Percentiles rank a stretch among this genome's conserved stretches.
Evolutionary conservation across 768 basidiomycete species (phyloP).

Genomic region (Pleurotus djamor): DNA sequence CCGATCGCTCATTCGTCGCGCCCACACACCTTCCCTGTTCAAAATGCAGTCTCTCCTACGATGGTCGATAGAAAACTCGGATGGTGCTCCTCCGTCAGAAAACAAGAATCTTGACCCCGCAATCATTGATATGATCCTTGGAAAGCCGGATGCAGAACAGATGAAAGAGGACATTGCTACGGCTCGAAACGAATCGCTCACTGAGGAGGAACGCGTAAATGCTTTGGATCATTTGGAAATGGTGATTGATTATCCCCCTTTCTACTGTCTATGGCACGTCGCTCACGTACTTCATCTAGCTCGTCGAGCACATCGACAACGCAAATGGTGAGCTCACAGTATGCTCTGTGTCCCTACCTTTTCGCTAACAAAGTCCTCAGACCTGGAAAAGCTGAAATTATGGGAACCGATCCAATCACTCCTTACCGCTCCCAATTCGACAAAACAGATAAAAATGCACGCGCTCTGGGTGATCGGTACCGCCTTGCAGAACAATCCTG

Average conservation of each 20-base stretch:
- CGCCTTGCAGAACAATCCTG: slow-evolving; percentile 86
- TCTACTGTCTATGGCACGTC: background rate
- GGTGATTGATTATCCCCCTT: slow-evolving; percentile 39
- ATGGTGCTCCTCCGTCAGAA: slow-evolving; percentile 28
- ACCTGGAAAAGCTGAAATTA: slow-evolving; percentile 71
- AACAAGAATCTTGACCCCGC: slow-evolving; percentile 64
- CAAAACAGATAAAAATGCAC: slow-evolving; percentile 62
- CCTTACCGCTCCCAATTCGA: slow-evolving; percentile 49
- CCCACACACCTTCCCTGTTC: no score
- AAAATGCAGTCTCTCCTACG: slow-evolving; percentile 75
- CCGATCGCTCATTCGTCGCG: background rate
- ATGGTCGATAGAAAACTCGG: slow-evolving; percentile 79
- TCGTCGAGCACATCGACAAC: slow-evolving; percentile 89
- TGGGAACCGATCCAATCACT: slow-evolving; percentile 76
- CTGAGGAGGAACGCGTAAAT: slow-evolving; percentile 57
- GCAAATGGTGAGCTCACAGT: slow-evolving; percentile 61
- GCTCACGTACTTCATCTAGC: slow-evolving; percentile 32
- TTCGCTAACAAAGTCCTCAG: slow-evolving; percentile 29
- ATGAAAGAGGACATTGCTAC: slow-evolving; percentile 80
- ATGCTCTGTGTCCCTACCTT: background rate
- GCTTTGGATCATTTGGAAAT: slow-evolving; percentile 88
- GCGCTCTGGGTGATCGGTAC: slow-evolving; percentile 88
- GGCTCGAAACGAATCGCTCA: slow-evolving; percentile 53
- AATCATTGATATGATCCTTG: slow-evolving; percentile 84
- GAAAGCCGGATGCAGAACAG: slow-evolving; percentile 74